A percentile compares a stretch with the other conserved stretches of the same genome.
These are phyloP conservation scores for Plasmopara muralis DNA, from an alignment of 352 stramenopile genomes.

Conservation along the genomic window DNA sequence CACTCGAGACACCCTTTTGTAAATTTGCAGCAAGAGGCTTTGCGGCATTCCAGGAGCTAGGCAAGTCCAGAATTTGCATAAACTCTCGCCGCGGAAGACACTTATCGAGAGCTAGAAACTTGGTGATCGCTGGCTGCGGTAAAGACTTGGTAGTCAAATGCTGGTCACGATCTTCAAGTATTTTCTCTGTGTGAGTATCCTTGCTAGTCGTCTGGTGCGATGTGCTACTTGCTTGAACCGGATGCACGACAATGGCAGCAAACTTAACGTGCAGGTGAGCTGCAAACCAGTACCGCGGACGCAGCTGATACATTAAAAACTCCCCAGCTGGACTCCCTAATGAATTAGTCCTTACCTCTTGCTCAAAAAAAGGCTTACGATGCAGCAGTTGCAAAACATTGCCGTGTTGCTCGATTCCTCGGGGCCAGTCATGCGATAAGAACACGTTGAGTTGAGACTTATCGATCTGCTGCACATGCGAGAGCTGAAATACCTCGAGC, in stretches of 20 bases:
- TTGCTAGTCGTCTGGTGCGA: neutral
- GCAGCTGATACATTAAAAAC: constrained; percentile 88
- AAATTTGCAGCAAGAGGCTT: neutral
- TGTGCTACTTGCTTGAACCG: constrained; percentile 9
- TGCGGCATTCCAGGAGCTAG: constrained; percentile 2
- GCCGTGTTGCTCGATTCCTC: constrained; percentile 94
- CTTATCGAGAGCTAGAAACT: constrained; percentile 95
- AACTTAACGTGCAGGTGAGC: constrained; percentile 99
- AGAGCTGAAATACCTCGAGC: constrained; percentile 90
- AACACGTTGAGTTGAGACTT: constrained; percentile 83
- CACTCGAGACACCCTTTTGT: neutral
- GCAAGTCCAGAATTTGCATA: constrained; percentile 91
- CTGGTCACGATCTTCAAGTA: constrained; percentile 4
- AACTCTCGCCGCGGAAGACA: constrained; percentile 93
- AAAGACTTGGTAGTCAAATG: constrained; percentile 4
- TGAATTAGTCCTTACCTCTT: constrained; percentile 90
- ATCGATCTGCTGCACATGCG: constrained; percentile 56
- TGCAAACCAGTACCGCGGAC: constrained; percentile 95
- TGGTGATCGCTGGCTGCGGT: constrained; percentile 21
- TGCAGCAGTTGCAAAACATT: constrained; percentile 86
- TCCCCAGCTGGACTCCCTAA: constrained; percentile 92
- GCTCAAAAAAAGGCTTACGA: constrained; percentile 92
- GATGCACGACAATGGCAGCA: constrained; percentile 89
- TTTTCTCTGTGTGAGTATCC: constrained; percentile 3
- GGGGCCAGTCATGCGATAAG: constrained; percentile 98